Evolutionary conservation across 345 rosid genomes (phyloP), one percentile per base, ranked within the genome.

Genomic region (Ceriops decandra): DNA sequence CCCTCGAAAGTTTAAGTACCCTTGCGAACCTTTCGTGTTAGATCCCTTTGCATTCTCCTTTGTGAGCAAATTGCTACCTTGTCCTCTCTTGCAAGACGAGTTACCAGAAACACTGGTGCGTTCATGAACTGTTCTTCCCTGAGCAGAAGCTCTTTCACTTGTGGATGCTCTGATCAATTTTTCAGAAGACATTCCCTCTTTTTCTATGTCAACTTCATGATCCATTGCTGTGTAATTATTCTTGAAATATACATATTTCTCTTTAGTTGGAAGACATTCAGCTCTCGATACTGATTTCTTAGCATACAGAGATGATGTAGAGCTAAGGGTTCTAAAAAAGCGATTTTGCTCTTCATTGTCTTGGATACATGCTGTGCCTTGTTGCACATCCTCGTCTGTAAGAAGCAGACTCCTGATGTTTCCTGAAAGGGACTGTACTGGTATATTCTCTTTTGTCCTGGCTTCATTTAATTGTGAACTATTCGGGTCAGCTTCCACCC

Each of bases 121-220:
- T 31, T 60, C 79, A 70, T 75, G 59, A 33, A 35, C 52, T 56
- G 65, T 66, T 76, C 74, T 76, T 56, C 77, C 81, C 5, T 83
- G 71, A 52, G 71, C 63, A 52, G 70, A 77, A 56, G 84, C 70
- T 52, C 32, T 68, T 71, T 74, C 79, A 19, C 67, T 22, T 32
- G 68, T 66, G 9, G 69, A 69, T 19, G 46, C 38, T 63, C 80
- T 72, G 31, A 31, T 32, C 36, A 54, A 72, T 57, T 53, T 70
- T 63, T 74, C 74, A 17, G 74, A 47, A 82, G 46, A 49, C 63
- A 31, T 65, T 60, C 71, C 66, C 32, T 57, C 74, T 64, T 75
- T 57, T 51, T 57, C 58, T 51, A 4, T 19, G 2, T 65, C 59
- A 42, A 31, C 72, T 71, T 75, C 70, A 35, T 42, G 72, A n/a